Conservation (phyloP, 2,329 filamentous ascomycete genomes). For the Ampelomyces quisqualis region DNA sequence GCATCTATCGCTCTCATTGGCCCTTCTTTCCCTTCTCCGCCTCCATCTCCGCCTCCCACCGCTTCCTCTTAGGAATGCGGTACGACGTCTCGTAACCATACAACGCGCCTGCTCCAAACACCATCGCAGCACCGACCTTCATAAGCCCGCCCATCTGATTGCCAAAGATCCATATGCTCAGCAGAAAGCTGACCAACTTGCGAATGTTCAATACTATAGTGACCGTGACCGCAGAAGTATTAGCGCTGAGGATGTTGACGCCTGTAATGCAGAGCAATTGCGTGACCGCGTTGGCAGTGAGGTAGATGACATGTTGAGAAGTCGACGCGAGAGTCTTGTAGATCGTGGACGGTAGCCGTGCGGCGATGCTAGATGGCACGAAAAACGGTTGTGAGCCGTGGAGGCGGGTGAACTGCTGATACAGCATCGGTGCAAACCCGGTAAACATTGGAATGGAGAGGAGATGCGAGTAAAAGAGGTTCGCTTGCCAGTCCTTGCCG, state of each 20-base stretch:
- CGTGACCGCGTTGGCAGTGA: constrained; percentile 77
- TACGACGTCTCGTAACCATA: constrained; percentile 74
- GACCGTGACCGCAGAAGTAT: constrained; percentile 87
- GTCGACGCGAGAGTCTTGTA: constrained; percentile 37
- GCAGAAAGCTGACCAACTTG: constrained; percentile 84
- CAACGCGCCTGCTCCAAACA: constrained; percentile 86
- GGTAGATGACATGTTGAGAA: constrained; percentile 70
- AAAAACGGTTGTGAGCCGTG: constrained; percentile 63
- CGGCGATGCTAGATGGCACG: constrained; percentile 33
- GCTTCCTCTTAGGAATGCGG: constrained; percentile 44
- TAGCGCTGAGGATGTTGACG: constrained; percentile 88
- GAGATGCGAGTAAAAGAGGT: constrained; percentile 87
- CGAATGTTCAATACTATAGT: constrained; percentile 95
- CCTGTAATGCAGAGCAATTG: constrained; percentile 95
- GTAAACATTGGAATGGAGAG: constrained; percentile 75
- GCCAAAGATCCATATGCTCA: constrained; percentile 94
- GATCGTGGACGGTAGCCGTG: constrained; percentile 30
- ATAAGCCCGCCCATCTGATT: constrained; percentile 77
- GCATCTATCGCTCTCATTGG: constrained; percentile 18
- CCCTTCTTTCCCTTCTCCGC: constrained; percentile 27
- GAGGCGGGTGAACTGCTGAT: constrained; percentile 63
- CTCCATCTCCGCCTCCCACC: constrained; percentile 20
- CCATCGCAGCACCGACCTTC: constrained; percentile 75
- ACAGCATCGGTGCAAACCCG: constrained; percentile 67
- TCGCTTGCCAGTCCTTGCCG: constrained; percentile 90